A percentile compares a stretch with the other conserved stretches of the same genome.
phyloP scores from a whole-genome alignment of 306 rosid genomes.

The Comarum palustre region DNA sequence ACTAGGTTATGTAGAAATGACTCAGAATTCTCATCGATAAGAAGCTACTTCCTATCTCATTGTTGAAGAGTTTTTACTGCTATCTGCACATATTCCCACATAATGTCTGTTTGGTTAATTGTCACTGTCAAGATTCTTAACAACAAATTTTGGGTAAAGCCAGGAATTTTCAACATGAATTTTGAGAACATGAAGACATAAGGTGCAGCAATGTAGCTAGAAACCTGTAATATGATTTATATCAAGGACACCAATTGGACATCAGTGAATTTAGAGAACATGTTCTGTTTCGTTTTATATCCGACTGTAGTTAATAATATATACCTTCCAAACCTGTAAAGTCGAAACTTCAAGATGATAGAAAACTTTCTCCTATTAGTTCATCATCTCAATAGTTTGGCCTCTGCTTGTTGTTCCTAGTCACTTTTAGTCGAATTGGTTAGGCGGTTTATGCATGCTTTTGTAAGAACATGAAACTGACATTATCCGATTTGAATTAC shows the following conservation, averaged over 20 bases:
- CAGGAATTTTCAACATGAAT: neutral
- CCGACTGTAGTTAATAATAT: too few relatives aligned
- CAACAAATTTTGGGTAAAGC: neutral
- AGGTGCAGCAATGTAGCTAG: neutral
- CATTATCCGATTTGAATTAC: conserved; percentile 14
- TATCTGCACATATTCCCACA: neutral
- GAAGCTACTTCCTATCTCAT: neutral
- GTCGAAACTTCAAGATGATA: neutral
- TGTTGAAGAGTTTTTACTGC: neutral
- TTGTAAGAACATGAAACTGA: neutral
- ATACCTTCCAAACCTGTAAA: neutral
- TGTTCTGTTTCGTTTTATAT: neutral
- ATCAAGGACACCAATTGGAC: neutral
- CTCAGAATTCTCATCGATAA: neutral
- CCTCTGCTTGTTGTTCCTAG: neutral
- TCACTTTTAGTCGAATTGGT: neutral
- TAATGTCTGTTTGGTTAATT: neutral
- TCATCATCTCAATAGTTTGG: neutral
- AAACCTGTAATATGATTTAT: neutral
- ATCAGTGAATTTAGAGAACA: neutral
- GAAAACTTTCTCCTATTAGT: neutral
- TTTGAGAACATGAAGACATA: neutral
- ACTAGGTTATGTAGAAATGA: neutral
- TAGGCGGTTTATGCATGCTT: neutral
- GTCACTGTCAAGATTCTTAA: neutral